Base-by-base conservation (phyloP, 2,329 filamentous ascomycete genomes). In the Colletotrichum horii region DNA sequence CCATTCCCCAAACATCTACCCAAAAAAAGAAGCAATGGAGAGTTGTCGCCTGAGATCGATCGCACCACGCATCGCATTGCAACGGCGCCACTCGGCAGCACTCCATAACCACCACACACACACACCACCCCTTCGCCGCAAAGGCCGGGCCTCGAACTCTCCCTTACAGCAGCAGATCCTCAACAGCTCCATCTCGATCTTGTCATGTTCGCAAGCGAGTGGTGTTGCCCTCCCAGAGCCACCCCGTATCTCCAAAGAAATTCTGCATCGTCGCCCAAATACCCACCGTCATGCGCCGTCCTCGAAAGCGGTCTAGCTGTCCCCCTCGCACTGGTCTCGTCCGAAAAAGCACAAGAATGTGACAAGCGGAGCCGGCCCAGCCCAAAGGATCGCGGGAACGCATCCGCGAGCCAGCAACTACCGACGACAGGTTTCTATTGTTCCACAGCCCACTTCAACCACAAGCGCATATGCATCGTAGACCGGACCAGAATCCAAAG, bases 351-450 rank as follows among this genome's bases (percentile, higher is more conserved):
- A 34, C 19, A 61, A 43, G 52, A 38, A 22, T 62, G 67, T 67
- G 30, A 66, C 22, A 52, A 30, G 22, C n/a, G 58, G 61, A 38
- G 43, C 43, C 61, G 30, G 32, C n/a, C 32, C 19, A 48, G 67
- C 48, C 38, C 16, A 24, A 72, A 58, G 48, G 70, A 36, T 32
- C 36, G 68, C 72, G 69, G 73, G 73, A 67, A 64, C 62, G 64
- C 64, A 48, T 68, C 73, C 70, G 43, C 43, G 73, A 71, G 28
- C 73, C 64, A 52, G 26, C 69, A 68, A 73, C 64, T 73, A 48
- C 73, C 73, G 73, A 66, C 73, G 73, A 30, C 32, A 28, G 60
- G 34, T 43, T 14, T 16, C 30, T 48, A 48, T 36, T 24, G 34
- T 15, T 48, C 19, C 22, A 26, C 19, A 55, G 28, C 56, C 30